Conservation (phyloP, 2,329 filamentous ascomycete species). For the Claviceps capensis region DNA sequence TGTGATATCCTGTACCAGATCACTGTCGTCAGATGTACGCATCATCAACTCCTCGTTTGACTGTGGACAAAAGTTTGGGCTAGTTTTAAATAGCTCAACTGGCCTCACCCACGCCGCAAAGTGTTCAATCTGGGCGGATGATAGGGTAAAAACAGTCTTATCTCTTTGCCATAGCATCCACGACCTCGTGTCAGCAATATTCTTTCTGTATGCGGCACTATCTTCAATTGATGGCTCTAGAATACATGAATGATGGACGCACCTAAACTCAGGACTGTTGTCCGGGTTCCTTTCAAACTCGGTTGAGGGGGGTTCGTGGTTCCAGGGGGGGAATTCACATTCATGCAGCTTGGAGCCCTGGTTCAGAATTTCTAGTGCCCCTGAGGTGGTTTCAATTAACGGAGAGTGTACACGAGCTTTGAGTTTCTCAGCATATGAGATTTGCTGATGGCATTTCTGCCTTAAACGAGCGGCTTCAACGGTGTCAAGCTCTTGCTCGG, state of each 20-base stretch:
- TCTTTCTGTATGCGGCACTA: neutral
- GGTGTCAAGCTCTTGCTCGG: slow-evolving; percentile 45
- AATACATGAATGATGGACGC: neutral
- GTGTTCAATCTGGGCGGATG: slow-evolving; percentile 56
- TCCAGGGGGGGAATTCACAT: slow-evolving; percentile 77
- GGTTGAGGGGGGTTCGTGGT: slow-evolving; percentile 39
- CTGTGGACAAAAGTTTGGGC: slow-evolving; percentile 13
- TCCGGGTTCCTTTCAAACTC: slow-evolving; percentile 40
- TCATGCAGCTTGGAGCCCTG: slow-evolving; percentile 71
- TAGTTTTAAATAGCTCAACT: slow-evolving; percentile 39
- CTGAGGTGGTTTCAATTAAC: neutral
- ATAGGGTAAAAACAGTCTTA: slow-evolving; percentile 54
- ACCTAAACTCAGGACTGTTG: neutral
- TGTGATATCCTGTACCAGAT: slow-evolving; percentile 88
- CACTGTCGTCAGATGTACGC: slow-evolving; percentile 45
- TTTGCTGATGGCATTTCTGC: slow-evolving; percentile 53
- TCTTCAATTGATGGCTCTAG: neutral
- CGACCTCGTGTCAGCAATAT: neutral
- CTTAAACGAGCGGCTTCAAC: slow-evolving; percentile 53
- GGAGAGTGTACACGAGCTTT: slow-evolving; percentile 31
- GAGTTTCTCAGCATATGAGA: slow-evolving; percentile 61
- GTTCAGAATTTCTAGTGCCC: slow-evolving; percentile 41
- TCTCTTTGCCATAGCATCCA: slow-evolving; percentile 42
- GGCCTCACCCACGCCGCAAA: slow-evolving; percentile 78
- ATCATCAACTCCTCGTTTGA: slow-evolving; percentile 34